Evolutionary conservation across 345 rosid species (phyloP), one percentile per base, ranked within the genome.

Genomic region (Rhizophora apiculata): DNA sequence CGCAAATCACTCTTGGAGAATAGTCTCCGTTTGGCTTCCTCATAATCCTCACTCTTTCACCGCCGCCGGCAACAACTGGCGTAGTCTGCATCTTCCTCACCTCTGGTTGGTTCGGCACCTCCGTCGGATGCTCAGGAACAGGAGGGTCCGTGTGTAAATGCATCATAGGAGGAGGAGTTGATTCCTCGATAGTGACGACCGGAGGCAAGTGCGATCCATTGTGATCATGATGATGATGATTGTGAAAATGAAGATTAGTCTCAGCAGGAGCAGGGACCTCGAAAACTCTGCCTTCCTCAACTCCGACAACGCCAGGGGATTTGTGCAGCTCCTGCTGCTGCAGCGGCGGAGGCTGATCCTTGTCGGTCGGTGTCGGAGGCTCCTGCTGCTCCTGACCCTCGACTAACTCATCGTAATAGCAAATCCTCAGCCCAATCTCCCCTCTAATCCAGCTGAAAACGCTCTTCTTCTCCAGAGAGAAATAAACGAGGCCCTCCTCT

Each of bases 371-470:
- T 4, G 58, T 78, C 0, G 74, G 82, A 1, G 72, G 76, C 15
- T 52, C 77, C 37, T 82, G 76, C 15, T 71, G 39, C n/a, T 76
- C 80, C 29, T 57, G 80, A 49, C 82, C 85, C 0, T 89, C 96
- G 43, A 80, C 84, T 6, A 82, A 2, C 72, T 90, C 96, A 68
- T 94, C 98, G 72, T 81, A 91, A 58, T 91, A 88, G 74, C 82
- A 94, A 75, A 91, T 86, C 72, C 76, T 84, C 3, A 94, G 75
- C 15, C 97, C 97, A 71, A 94, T 85, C 84, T 89, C 96, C 9
- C 98, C 98, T 52, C 88, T 79, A 67, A 94, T 82, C 95, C 97
- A 94, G 79, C 96, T 89, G 63, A 94, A 91, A 0, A 94, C 96
- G 67, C 95, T 94, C 81, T 91, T 94, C 82, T 86, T 94, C 84